Conservation (phyloP, 1,284 basidiomycete species). For the Microbotryum intermedium region DNA sequence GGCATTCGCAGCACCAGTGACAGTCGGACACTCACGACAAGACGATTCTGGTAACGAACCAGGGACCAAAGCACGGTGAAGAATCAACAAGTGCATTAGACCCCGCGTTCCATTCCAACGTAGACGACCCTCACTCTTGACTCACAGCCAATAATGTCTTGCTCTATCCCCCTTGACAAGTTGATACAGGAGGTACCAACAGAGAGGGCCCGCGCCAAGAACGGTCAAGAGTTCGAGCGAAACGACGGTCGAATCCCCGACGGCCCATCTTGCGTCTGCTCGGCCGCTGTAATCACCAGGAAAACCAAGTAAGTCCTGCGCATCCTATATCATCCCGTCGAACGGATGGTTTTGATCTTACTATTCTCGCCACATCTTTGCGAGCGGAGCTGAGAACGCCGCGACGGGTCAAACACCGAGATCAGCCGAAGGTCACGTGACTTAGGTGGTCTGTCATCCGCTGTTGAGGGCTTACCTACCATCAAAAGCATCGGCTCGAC, state of each 20-base stretch:
- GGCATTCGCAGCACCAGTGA: background rate
- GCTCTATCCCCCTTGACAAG: conserved; percentile 56
- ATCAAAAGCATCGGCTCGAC: conserved; percentile 28
- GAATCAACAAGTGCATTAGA: too few relatives aligned
- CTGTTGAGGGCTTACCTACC: too few relatives aligned
- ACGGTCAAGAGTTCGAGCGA: conserved; percentile 73
- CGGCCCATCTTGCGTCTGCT: conserved; percentile 72
- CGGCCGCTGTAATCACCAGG: too few relatives aligned
- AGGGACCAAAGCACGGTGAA: too few relatives aligned
- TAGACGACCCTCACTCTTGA: conserved; percentile 40
- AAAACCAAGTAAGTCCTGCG: too few relatives aligned
- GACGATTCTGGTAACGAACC: conserved; percentile 38
- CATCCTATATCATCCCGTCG: too few relatives aligned
- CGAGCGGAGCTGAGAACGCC: conserved; percentile 41
- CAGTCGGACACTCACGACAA: conserved; percentile 6
- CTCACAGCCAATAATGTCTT: conserved; percentile 69
- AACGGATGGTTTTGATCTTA: too few relatives aligned
- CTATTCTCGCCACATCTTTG: conserved; percentile 66
- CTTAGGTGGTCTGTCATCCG: background rate
- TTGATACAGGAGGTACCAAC: conserved; percentile 58
- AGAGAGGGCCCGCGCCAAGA: conserved; percentile 48
- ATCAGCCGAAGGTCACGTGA: background rate
- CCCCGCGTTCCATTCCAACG: too few relatives aligned
- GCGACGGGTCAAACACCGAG: too few relatives aligned
- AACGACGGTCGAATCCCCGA: conserved; percentile 65